Base-by-base conservation (phyloP, 129 eudicot species). In the Flaveria trinervia region DNA sequence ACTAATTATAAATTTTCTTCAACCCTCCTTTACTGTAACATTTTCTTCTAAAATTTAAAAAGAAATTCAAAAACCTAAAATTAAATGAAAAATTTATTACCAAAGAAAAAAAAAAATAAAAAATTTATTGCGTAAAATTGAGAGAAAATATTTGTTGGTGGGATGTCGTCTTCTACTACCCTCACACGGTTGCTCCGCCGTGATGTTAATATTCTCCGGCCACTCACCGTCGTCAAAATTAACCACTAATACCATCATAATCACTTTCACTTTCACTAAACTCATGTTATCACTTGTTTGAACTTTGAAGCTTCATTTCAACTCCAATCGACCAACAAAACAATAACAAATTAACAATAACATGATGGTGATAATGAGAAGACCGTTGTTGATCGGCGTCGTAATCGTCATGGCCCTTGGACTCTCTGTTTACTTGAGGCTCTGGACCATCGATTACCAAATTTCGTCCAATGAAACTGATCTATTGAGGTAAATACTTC, bases 371-470 rank as follows among this genome's bases (percentile, higher is more conserved):
- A 77, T 77, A 28, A 59, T 54, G 77, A 84, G 91, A 71, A 81
- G 85, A 70, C 68, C 69, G 72, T 71, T 85, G 1, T 46, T 84
- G 73, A 68, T 93, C 3, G 86, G 81, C 5, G 79, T 90, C 18
- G 82, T 84, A 80, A 14, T 89, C 64, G 79, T 83, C 8, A 83
- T 90, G 96, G 56, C 79, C 11, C 52, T 90, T 68, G 97, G 97
- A 6, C 81, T 84, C 28, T 82, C 97, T 46, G 92, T 89, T 68
- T 87, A 93, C 77, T 79, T 88, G 76, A 79, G 83, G 68, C 97
- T 93, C 25, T 93, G 98, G 98, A 82, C 90, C 62, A 88, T 93
- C 64, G 97, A 93, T 76, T 85, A 87, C 80, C 87, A 86, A 25
- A 82, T 87, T 57, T 88, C 98, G 30, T 78, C 96, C 15, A 79